Conservation (phyloP, 257 asterid species). For the Solanum dulcamara region DNA sequence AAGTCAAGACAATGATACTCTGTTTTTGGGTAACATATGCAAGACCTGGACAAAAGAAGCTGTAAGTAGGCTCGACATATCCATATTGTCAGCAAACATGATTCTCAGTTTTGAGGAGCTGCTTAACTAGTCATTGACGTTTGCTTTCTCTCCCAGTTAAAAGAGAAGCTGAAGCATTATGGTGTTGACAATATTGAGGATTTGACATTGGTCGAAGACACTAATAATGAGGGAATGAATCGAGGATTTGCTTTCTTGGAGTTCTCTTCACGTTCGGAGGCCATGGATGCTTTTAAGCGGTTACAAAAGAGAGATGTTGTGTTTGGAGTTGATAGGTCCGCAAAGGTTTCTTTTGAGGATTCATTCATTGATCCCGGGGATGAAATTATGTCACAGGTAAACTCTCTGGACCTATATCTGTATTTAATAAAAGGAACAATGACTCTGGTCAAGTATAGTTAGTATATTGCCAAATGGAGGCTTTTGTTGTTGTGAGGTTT, state of each 20-base stretch:
- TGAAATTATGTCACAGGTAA: conserved; percentile 99
- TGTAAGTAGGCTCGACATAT: conserved; percentile 48
- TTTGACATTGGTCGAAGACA: conserved; percentile 86
- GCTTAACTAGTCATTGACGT: conserved; percentile 28
- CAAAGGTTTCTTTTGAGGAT: conserved; percentile 96
- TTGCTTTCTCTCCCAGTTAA: conserved; percentile 60
- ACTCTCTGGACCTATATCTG: conserved; percentile 8
- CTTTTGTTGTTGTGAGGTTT: neutral
- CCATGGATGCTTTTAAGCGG: conserved; percentile 96
- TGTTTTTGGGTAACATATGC: conserved; percentile 91
- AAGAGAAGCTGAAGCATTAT: conserved; percentile 65
- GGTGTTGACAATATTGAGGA: conserved; percentile 81
- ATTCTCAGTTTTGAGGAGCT: conserved; percentile 5
- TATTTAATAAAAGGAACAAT: neutral
- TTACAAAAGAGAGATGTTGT: conserved; percentile 80
- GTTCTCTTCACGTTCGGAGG: conserved; percentile 83
- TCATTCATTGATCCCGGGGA: conserved; percentile 96
- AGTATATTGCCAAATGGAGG: neutral
- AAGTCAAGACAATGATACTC: conserved; percentile 95
- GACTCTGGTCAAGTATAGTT: neutral
- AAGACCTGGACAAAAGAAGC: conserved; percentile 87
- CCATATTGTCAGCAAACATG: conserved; percentile 13
- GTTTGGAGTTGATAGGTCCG: conserved; percentile 91
- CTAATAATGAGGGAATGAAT: conserved; percentile 58
- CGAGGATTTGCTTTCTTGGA: conserved; percentile 94